A percentile compares a stretch with the other conserved stretches of the same genome.
Conservation (phyloP, 2,329 filamentous ascomycete species). For the Bipolaris sorokiniana region DNA sequence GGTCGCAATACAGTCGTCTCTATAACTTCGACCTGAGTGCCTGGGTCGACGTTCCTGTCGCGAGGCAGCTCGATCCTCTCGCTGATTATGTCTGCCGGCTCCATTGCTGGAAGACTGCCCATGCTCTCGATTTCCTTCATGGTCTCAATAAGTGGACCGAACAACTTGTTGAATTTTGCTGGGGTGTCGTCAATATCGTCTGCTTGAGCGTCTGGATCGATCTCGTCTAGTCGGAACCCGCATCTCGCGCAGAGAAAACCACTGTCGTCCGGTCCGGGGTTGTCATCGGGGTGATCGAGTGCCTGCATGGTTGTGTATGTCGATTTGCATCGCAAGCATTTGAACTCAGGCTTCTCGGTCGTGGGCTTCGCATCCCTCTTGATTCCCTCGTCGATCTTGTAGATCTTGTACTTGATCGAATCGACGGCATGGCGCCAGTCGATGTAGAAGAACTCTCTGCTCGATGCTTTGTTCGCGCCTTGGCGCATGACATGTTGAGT, state of each 20-base stretch:
- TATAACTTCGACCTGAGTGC: conserved; percentile 64
- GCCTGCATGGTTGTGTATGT: conserved; percentile 93
- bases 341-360: conserved; percentile 86
- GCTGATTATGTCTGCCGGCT: conserved; percentile 71
- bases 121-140: conserved; percentile 70
- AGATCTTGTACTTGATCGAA: conserved; percentile 92
- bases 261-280: conserved; percentile 52
- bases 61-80: conserved; percentile 69
- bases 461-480: conserved; percentile 80
- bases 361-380: conserved; percentile 81
- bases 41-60: conserved; percentile 69
- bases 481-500: conserved; percentile 78
- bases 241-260: conserved; percentile 87
- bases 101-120: conserved; percentile 76
- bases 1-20: conserved; percentile 62
- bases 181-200: conserved; percentile 50
- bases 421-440: conserved; percentile 94
- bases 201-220: conserved; percentile 36
- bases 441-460: conserved; percentile 95
- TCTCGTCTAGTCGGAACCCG: conserved; percentile 60
- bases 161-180: conserved; percentile 71
- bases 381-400: conserved; percentile 85
- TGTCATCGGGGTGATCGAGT: conserved; percentile 72
- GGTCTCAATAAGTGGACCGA: conserved; percentile 74
- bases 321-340: conserved; percentile 78